Percentiles rank a stretch among this genome's conserved stretches.
phyloP scores from a whole-genome alignment of 805 yeast genomes.

The Candida sonorensis region DNA sequence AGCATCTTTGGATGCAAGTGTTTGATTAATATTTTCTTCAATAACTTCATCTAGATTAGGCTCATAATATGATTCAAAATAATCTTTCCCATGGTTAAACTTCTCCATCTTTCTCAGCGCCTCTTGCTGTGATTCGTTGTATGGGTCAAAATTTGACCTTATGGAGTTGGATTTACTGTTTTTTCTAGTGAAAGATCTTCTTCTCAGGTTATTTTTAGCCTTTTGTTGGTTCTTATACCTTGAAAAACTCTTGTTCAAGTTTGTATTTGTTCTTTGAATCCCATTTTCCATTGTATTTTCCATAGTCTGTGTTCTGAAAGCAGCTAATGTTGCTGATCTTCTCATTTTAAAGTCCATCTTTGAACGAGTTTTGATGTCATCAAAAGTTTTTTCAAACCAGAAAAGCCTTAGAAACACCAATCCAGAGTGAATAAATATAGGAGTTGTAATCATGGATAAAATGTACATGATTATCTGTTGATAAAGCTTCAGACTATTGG shows the following conservation, averaged over 20 bases:
- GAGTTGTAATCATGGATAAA: slow-evolving; percentile 64
- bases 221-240: background rate
- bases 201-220: slow-evolving; percentile 3
- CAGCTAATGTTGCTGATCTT: slow-evolving; percentile 66
- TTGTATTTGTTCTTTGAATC: background rate
- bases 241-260: background rate
- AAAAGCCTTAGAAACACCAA: slow-evolving; percentile 73
- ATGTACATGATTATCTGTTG: slow-evolving; percentile 76
- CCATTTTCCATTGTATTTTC: slow-evolving; percentile 8
- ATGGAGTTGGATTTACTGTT: background rate
- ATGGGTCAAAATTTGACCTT: too few relatives aligned
- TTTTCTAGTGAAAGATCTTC: slow-evolving; percentile 2
- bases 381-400: slow-evolving; percentile 86
- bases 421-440: slow-evolving; percentile 79
- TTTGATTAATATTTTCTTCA: too few relatives aligned
- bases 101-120: slow-evolving; percentile 17
- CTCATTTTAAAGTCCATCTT: slow-evolving; percentile 76
- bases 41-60: slow-evolving; percentile 11
- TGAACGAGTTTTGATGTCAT: slow-evolving; percentile 72
- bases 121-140: slow-evolving; percentile 28
- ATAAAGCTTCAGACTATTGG: slow-evolving; percentile 57
- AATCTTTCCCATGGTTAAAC: slow-evolving; percentile 6
- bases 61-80: slow-evolving; percentile 5
- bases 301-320: slow-evolving; percentile 29
- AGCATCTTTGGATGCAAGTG: too few relatives aligned